A percentile compares a stretch with the other conserved stretches of the same genome.
These are phyloP conservation scores for Mycena crocata DNA, from an alignment of 768 basidiomycete genomes.

Conservation along the genomic window DNA sequence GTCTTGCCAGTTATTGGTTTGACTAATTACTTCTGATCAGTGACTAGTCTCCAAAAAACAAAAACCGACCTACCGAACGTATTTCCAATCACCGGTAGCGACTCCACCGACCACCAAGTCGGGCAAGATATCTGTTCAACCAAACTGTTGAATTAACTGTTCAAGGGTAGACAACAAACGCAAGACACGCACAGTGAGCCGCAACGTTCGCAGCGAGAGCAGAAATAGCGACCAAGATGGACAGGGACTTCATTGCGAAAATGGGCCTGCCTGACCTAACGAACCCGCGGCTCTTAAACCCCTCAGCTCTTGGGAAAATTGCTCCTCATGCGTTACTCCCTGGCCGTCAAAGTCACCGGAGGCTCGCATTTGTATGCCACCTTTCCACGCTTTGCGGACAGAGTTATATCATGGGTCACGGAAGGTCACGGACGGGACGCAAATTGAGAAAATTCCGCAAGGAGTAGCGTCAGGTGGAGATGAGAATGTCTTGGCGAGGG, in stretches of 20 bases:
- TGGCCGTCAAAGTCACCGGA: neutral
- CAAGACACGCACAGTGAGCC: constrained; percentile 21
- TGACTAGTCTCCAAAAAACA: no score
- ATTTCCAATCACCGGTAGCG: constrained; percentile 35
- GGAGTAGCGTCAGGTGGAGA: neutral
- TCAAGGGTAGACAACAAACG: no score
- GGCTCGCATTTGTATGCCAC: neutral
- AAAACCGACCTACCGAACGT: constrained; percentile 32
- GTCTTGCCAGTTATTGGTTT: constrained; percentile 28
- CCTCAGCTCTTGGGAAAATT: no score
- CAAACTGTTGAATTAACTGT: no score
- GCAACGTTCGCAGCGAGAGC: constrained; percentile 16
- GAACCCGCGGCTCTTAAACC: no score
- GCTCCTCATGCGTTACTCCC: neutral
- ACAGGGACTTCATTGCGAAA: constrained; percentile 30
- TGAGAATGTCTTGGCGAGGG: neutral
- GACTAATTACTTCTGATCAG: no score
- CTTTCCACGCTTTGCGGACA: constrained; percentile 4
- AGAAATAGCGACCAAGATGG: constrained; percentile 11
- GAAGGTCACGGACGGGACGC: neutral
- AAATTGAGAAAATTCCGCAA: no score
- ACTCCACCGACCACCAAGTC: constrained; percentile 38
- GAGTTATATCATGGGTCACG: neutral
- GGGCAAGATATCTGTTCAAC: constrained; percentile 45
- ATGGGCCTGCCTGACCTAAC: no score